Evolutionary conservation across 805 yeast species (phyloP).

Genomic region (Nakazawaea peltata): DNA sequence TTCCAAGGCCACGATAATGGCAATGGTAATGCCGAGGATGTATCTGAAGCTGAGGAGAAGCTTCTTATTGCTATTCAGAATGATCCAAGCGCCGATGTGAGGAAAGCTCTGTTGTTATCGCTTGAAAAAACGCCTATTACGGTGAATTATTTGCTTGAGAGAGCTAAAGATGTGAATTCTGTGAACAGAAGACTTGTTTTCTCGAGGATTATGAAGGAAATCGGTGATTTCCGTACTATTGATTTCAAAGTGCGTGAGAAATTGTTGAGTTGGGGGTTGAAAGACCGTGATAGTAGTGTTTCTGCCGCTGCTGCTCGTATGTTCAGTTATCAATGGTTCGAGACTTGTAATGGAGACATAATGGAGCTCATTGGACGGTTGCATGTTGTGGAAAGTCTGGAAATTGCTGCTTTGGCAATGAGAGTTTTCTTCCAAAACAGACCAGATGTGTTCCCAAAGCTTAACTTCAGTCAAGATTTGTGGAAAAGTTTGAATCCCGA

Average conservation of each 20-base stretch:
- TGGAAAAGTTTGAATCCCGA: conserved; percentile 73
- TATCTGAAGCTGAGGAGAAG: conserved; percentile 38
- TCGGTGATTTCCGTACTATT: conserved; percentile 51
- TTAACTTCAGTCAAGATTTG: conserved; percentile 54
- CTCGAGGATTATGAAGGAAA: conserved; percentile 55
- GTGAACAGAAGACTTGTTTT: conserved; percentile 68
- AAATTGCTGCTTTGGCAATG: conserved; percentile 62
- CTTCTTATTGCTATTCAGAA: conserved; percentile 50
- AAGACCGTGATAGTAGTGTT: conserved; percentile 76
- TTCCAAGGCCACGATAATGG: conserved; percentile 54
- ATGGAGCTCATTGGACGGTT: conserved; percentile 63
- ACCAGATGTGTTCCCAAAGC: conserved; percentile 50
- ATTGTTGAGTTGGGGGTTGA: conserved; percentile 75
- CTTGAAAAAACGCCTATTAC: conserved; percentile 48
- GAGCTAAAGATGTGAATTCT: conserved; percentile 76
- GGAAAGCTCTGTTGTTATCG: conserved; percentile 76
- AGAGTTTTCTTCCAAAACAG: conserved; percentile 51
- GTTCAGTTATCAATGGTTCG: conserved; percentile 69
- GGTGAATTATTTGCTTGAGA: conserved; percentile 53
- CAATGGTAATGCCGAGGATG: conserved; percentile 28
- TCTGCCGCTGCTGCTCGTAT: conserved; percentile 62
- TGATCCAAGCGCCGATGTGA: conserved; percentile 83
- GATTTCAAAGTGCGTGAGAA: conserved; percentile 52
- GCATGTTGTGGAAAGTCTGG: conserved; percentile 53
- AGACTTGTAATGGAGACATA: conserved; percentile 58